Conservation (phyloP, 108 stramenopile genomes). For the Conticribra weissflogii region DNA sequence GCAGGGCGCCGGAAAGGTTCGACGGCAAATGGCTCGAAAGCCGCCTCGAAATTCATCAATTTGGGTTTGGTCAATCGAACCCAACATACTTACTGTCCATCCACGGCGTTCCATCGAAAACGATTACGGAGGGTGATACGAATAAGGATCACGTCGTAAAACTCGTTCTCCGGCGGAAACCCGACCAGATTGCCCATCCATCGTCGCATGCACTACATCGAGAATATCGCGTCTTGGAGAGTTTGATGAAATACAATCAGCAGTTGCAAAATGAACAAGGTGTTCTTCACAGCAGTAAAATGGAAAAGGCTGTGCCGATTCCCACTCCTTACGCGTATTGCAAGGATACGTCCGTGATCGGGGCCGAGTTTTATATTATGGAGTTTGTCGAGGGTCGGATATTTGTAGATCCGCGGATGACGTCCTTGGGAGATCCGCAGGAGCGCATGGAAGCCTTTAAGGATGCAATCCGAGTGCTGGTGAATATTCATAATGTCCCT, state of each 20-base stretch:
- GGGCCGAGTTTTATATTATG: slow-evolving; percentile 98
- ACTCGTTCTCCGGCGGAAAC: slow-evolving; percentile 88
- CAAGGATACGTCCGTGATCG: slow-evolving; percentile 73
- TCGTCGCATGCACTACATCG: slow-evolving; percentile 97
- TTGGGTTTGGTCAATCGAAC: slow-evolving; percentile 96
- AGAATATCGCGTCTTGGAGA: slow-evolving; percentile 89
- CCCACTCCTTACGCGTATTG: slow-evolving; percentile 87
- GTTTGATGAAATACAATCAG: slow-evolving; percentile 70
- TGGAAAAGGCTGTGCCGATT: slow-evolving; percentile 74
- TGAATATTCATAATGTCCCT: slow-evolving; percentile 71
- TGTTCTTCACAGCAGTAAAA: background rate
- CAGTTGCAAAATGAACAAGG: slow-evolving; percentile 13
- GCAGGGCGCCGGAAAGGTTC: slow-evolving; percentile 8
- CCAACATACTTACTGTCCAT: slow-evolving; percentile 90
- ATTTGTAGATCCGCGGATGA: slow-evolving; percentile 90
- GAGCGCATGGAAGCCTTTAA: slow-evolving; percentile 74
- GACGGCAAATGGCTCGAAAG: slow-evolving; percentile 3
- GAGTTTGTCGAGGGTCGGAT: slow-evolving; percentile 91
- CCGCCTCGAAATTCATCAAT: slow-evolving; percentile 64
- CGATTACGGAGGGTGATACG: background rate
- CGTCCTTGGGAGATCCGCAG: slow-evolving; percentile 37
- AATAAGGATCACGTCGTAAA: no score
- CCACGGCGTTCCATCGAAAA: slow-evolving; percentile 3
- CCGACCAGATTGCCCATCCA: slow-evolving; percentile 78
- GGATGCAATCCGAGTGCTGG: slow-evolving; percentile 79